These are phyloP conservation scores for Sporothrix phasma DNA, from an alignment of 2,329 filamentous ascomycete genomes.

Conservation along the genomic window DNA sequence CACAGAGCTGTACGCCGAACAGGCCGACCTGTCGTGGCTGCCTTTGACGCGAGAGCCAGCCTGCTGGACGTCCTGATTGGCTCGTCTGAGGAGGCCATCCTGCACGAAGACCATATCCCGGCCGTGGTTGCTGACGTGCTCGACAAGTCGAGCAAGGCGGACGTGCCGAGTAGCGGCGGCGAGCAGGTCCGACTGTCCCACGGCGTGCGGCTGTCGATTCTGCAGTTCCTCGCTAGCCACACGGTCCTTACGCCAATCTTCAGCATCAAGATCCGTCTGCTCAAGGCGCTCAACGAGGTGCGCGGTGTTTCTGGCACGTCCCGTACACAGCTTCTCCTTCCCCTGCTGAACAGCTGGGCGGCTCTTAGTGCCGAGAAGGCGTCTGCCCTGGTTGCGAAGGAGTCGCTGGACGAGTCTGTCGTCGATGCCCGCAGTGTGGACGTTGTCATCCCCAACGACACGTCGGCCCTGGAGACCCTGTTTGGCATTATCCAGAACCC, in stretches of 20 bases:
- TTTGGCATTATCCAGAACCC: constrained; percentile 37
- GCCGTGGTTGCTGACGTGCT: constrained; percentile 52
- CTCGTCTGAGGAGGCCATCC: constrained; percentile 71
- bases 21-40: constrained; percentile 47
- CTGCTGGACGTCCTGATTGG: constrained; percentile 47
- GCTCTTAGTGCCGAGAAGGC: constrained; percentile 43
- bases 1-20: constrained; percentile 54
- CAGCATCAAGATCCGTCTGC: constrained; percentile 57
- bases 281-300: constrained; percentile 62
- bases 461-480: constrained; percentile 41
- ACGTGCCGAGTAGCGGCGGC: constrained; percentile 19
- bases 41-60: constrained; percentile 44
- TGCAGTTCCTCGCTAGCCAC: constrained; percentile 67
- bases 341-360: constrained; percentile 61
- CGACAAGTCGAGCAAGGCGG: constrained; percentile 33
- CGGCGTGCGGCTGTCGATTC: constrained; percentile 51
- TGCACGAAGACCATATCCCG: constrained; percentile 64
- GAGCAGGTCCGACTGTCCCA: constrained; percentile 42
- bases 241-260: constrained; percentile 57
- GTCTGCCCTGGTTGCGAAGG: constrained; percentile 36
- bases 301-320: constrained; percentile 60
- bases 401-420: constrained; percentile 23
- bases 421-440: constrained; percentile 37
- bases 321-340: constrained; percentile 67
- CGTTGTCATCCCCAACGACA: constrained; percentile 44